Base-by-base conservation (phyloP, 257 asterid genomes). In the Solanum appendiculatum region DNA sequence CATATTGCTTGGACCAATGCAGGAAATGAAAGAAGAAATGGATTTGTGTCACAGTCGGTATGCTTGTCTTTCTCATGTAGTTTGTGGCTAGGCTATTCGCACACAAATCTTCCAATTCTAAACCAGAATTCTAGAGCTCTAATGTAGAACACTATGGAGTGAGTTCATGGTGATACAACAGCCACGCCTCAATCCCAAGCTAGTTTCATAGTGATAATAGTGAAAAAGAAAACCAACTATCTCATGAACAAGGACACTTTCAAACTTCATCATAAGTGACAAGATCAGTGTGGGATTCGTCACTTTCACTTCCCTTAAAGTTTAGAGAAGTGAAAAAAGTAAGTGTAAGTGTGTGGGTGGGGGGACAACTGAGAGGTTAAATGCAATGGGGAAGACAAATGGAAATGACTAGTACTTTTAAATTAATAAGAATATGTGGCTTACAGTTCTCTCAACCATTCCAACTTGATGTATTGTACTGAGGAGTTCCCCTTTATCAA, bases 381-480 rank as follows among this genome's bases (percentile, higher is more conserved):
- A 56, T 56, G 12, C 25, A 56, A 54, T 20, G 25, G 64, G 58
- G 63, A 54, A 54, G 64, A 39, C 56, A 75, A 42, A 25, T 42
- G 84, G 21, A 44, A 15, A 78, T 78, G 64, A 78, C 64, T 48
- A 29, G 20, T 29, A 29, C 20, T 29, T 48, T 37, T 6, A 48
- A 81, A 48, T 31, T 29, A 81, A 40, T 48, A 81, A 48, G 68
- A 81, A 1, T 48, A 29, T 48, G 21, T 11, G 39, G 86, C 99
- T 93, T 92, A 97, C 98, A 33, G 90, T 94, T 87, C 70, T 91
- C 90, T 95, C 98, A 85, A 97, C 96, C 95, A 97, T 93, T 87
- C 99, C 99, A 86, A 95, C 99, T 51, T 92, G 93, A 92, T 97
- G 99, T 86, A 97, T 91, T 86, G 97, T 93, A 89, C 94, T 97